Base-by-base conservation (phyloP, 2,329 filamentous ascomycete genomes). In the Nemania abortiva region DNA sequence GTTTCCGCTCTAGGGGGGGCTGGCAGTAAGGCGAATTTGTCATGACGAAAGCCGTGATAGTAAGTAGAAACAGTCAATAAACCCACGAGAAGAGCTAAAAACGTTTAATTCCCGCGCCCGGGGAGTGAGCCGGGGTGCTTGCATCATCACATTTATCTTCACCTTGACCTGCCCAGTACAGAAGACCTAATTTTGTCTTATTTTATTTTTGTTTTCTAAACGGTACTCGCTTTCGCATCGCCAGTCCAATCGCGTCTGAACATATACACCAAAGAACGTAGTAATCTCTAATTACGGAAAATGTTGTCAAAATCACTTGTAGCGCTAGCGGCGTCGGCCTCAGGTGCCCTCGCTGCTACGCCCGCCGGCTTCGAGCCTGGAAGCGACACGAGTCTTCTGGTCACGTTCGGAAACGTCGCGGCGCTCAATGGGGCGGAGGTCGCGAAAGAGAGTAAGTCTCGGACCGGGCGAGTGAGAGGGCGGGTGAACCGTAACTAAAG, bases 361-460 rank as follows among this genome's bases (percentile, higher is more conserved):
- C 83, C 84, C 4, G 55, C 75, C 10, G 81, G 82, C 29, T 85
- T 85, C 72, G 70, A 76, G 55, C 84, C 84, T 1, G 74, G 75
- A 18, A 76, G 78, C n/a, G 74, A 78, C 39, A 78, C 72, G 37
- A 74, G 80, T 65, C 79, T 84, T 50, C 73, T 83, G n/a, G 82
- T 85, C 13, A 76, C 78, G 13, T 85, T 78, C 69, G 78, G 77
- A 50, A 77, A 75, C 62, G 73, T 78, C n/a, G 74, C 79, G 18
- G 79, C 82, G 7, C 73, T 78, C 22, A 80, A 81, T 66, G 83
- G 83, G 53, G 79, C 74, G 49, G 80, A 80, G 5, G 70, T 85
- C 45, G 73, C 78, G 34, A 79, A 79, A 74, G 77, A 78, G 20
- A 76, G 82, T 83, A 73, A 73, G 79, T 70, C 27, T 6, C 4